Evolutionary conservation across 345 rosid genomes (phyloP).

Genomic region (Eucalyptus cloeziana): DNA sequence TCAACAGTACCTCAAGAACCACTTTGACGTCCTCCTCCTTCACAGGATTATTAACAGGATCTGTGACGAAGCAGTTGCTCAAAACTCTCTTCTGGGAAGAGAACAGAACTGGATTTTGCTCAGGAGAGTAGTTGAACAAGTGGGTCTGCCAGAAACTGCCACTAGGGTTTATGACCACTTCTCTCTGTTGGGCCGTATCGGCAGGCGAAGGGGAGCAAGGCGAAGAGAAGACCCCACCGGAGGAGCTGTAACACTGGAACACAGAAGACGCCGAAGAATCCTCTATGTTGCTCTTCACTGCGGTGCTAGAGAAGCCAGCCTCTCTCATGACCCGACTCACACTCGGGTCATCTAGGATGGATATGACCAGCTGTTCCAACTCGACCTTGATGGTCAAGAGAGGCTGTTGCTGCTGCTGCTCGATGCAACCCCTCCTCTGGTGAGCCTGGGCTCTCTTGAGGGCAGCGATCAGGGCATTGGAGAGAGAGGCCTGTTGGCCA

Average conservation of each 20-base stretch:
- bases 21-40: conserved; percentile 55
- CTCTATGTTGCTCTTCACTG: conserved; percentile 61
- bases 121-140: conserved; percentile 37
- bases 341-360: conserved; percentile 78
- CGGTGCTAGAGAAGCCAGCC: conserved; percentile 82
- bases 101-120: conserved; percentile 41
- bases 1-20: conserved; percentile 50
- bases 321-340: conserved; percentile 92
- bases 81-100: conserved; percentile 29
- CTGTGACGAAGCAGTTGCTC: not conserved
- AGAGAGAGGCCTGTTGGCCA: conserved; percentile 25
- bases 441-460: conserved; percentile 44
- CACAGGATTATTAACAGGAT: not conserved
- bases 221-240: conserved; percentile 79
- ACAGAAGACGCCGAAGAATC: conserved; percentile 48
- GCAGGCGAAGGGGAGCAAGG: conserved; percentile 64
- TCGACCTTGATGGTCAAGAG: conserved; percentile 52
- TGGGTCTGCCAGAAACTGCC: conserved; percentile 45
- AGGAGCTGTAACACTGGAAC: conserved; percentile 41
- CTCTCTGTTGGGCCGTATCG: not conserved
- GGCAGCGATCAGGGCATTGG: conserved; percentile 44
- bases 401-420: conserved; percentile 46
- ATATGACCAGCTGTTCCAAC: conserved; percentile 59
- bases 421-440: conserved; percentile 39
- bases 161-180: conserved; percentile 23